A percentile compares a stretch with the other conserved stretches of the same genome.
These are phyloP conservation scores for Eucalyptus lansdowneana DNA, from an alignment of 345 rosid species.

Conservation along the genomic window DNA sequence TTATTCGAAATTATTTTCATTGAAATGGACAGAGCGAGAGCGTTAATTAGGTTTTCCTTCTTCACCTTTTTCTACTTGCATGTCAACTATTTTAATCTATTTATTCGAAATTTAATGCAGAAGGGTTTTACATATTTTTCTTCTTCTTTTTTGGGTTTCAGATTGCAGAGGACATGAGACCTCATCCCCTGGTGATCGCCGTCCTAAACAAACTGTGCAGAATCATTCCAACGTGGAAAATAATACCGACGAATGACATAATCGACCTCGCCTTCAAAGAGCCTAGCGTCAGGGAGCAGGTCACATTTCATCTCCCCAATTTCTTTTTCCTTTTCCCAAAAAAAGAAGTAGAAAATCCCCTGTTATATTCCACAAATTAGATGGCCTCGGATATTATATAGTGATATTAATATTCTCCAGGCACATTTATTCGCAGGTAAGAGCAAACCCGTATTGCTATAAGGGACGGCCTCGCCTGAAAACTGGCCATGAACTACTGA, in stretches of 20 bases:
- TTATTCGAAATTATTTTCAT: not conserved
- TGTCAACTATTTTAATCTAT: not conserved
- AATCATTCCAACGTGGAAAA: slow-evolving; percentile 65
- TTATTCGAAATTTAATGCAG: not conserved
- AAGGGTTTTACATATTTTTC: not conserved
- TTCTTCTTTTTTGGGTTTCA: not conserved
- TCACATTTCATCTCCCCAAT: not conserved
- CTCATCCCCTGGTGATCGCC: slow-evolving; percentile 27
- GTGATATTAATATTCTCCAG: not conserved
- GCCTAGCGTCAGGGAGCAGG: slow-evolving; percentile 59
- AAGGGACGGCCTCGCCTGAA: slow-evolving; percentile 50
- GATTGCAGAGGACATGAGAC: slow-evolving; percentile 75
- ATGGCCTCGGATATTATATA: not conserved
- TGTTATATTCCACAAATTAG: not conserved
- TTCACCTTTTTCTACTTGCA: not conserved
- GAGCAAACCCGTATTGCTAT: slow-evolving; percentile 38
- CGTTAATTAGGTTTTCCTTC: not conserved
- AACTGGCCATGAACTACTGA: slow-evolving; percentile 33
- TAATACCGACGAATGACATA: slow-evolving; percentile 51
- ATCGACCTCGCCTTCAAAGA: slow-evolving; percentile 57
- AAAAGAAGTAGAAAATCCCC: not conserved
- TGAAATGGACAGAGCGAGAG: not conserved
- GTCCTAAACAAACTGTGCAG: slow-evolving; percentile 25
- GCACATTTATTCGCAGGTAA: not conserved
- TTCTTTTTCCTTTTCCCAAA: not conserved